Base-by-base conservation (phyloP, 75 land plant genomes). In the Picea sitchensis region DNA sequence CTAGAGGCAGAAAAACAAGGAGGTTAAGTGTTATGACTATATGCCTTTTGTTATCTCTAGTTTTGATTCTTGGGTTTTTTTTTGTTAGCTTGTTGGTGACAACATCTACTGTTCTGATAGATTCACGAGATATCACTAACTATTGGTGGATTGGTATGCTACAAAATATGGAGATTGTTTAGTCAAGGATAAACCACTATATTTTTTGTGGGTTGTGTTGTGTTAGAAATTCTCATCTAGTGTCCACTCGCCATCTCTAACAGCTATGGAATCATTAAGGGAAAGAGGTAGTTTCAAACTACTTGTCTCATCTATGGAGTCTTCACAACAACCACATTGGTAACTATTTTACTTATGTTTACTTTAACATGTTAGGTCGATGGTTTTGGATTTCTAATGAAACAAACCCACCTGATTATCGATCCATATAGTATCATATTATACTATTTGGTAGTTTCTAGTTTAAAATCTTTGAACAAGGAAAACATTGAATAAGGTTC, bases 141-240 rank as follows among this genome's bases (percentile, higher is more conserved):
- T 26, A 26, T 0, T 87, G 47, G 83, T 81, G 60, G 9, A 9
- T 31, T 81, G 85, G 85, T 87, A 90, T 75, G 73, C 58, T 17
- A 14, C 21, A 5, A 62, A 87, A 60, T 87, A 80, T 61, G 85
- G 84, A 2, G 91, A 90, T 76, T 90, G 84, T 61, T 20, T 90
- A 30, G 6, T 81, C 54, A 56, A 31, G 11, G 91, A 90, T 64
- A 82, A 73, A 62, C 91, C 91, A 8, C 75, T 14, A 38, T 26
- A 26, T 90, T 90, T 85, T 87, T 84, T 76, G 80, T 83, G 18
- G 91, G 91, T 11, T 32, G 81, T 51, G 76, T 86, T 14, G 84
- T 82, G 81, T 57, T 84, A 3, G 88, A 89, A 83, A 79, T 89
- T 51, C n/a, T 84, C 44, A 67, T 86, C 78, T 84, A 81, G 61